Conservation (phyloP, 306 rosid genomes). For the Casuarina cunninghamiana region DNA sequence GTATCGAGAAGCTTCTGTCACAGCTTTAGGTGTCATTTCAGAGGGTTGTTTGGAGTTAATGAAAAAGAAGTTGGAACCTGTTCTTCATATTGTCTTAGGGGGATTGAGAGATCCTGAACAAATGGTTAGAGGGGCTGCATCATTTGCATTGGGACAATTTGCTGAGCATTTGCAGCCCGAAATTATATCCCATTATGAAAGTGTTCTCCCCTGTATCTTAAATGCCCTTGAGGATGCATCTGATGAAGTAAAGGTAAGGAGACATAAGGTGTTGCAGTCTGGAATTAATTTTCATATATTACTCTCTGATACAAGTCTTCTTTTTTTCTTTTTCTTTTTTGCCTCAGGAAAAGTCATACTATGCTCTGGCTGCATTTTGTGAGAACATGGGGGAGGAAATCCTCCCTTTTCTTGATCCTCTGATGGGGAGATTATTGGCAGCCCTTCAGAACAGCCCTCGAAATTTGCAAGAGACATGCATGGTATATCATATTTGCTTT, state of each 20-base stretch:
- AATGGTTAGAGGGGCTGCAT: conserved; percentile 97
- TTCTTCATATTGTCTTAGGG: conserved; percentile 88
- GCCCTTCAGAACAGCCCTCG: conserved; percentile 85
- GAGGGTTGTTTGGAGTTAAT: conserved; percentile 93
- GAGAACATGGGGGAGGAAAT: conserved; percentile 99
- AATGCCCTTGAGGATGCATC: conserved; percentile 90
- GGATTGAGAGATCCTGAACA: conserved; percentile 96
- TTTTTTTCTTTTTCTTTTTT: background rate
- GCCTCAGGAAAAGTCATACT: conserved; percentile 92
- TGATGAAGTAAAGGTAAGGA: conserved; percentile 90
- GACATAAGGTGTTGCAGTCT: conserved; percentile 25
- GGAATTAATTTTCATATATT: conserved; percentile 22
- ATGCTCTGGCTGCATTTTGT: conserved; percentile 98
- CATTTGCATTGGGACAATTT: conserved; percentile 97
- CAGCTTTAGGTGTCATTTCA: conserved; percentile 88
- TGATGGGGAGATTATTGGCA: conserved; percentile 81
- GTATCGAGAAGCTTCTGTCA: conserved; percentile 95
- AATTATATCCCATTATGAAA: conserved; percentile 88
- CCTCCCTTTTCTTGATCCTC: conserved; percentile 90
- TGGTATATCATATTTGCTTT: conserved; percentile 56
- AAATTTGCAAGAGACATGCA: conserved; percentile 96
- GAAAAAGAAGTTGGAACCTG: conserved; percentile 83
- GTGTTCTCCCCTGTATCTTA: conserved; percentile 96
- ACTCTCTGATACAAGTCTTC: conserved; percentile 25
- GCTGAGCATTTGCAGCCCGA: conserved; percentile 97